These are phyloP conservation scores for Nigrospora sphaerica DNA, from an alignment of 2,329 filamentous ascomycete genomes.

Conservation along the genomic window DNA sequence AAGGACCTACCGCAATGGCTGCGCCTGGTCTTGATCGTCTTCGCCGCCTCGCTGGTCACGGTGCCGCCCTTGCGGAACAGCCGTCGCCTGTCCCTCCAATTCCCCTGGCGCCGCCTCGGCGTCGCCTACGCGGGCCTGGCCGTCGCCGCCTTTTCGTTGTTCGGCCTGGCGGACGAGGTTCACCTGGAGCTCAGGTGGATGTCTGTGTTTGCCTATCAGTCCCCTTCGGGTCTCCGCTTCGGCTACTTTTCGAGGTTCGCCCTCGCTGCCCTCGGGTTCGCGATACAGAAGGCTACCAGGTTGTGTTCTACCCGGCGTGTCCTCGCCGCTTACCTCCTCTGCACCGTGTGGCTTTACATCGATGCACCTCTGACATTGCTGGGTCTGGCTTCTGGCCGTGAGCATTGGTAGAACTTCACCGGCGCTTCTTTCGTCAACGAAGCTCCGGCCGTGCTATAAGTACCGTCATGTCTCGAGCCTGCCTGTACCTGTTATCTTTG, in stretches of 20 bases:
- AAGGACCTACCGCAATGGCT: background rate
- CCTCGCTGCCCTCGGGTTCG: background rate
- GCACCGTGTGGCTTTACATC: background rate
- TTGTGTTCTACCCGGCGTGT: background rate
- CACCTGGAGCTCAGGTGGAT: background rate
- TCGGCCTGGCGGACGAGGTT: constrained; percentile 1
- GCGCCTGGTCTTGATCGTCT: background rate
- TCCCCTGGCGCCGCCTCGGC: background rate
- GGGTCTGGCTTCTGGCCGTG: background rate
- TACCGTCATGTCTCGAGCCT: no score
- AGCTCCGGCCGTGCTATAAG: no score
- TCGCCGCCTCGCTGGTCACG: background rate
- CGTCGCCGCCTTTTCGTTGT: background rate
- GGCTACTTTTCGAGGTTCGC: background rate
- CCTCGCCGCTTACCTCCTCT: background rate
- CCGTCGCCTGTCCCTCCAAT: no score
- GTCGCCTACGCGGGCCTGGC: background rate
- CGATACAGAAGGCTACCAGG: background rate
- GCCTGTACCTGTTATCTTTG: no score
- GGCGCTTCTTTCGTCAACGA: no score
- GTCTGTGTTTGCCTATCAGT: background rate
- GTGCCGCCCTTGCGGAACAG: background rate
- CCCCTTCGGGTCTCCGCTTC: background rate
- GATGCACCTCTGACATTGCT: background rate
- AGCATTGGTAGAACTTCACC: background rate